phyloP scores from a whole-genome alignment of 306 rosid genomes.

The Crataegus laevigata region DNA sequence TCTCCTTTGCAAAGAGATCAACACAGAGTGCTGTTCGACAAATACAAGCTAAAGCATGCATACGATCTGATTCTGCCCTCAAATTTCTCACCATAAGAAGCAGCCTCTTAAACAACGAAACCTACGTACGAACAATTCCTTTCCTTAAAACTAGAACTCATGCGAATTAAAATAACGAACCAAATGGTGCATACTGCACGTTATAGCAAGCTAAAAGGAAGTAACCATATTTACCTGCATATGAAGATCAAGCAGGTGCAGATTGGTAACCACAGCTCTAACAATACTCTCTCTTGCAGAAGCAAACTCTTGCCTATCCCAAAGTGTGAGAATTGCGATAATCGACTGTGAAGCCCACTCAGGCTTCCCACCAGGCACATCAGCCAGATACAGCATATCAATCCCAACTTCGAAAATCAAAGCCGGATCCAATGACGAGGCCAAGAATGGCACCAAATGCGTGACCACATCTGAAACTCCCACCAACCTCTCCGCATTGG shows the following conservation, averaged over 20 bases:
- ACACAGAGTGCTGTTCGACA: conserved; percentile 99
- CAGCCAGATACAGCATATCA: conserved; percentile 91
- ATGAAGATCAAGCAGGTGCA: conserved; percentile 93
- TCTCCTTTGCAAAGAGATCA: conserved; percentile 96
- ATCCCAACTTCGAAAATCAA: conserved; percentile 92
- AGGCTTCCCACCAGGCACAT: conserved; percentile 96
- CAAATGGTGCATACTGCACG: neutral
- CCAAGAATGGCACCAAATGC: conserved; percentile 88
- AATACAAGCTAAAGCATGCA: conserved; percentile 95
- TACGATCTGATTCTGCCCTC: conserved; percentile 98
- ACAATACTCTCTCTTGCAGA: conserved; percentile 95
- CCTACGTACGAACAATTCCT: conserved; percentile 31
- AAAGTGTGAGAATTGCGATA: conserved; percentile 83
- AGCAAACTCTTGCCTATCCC: conserved; percentile 95
- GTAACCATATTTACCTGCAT: conserved; percentile 64
- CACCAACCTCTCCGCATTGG: conserved; percentile 69
- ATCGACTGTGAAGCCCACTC: conserved; percentile 98
- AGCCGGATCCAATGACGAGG: conserved; percentile 89
- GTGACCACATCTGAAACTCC: conserved; percentile 93
- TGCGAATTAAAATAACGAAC: neutral
- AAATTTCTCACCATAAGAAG: conserved; percentile 94
- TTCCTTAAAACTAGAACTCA: neutral
- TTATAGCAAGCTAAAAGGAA: neutral
- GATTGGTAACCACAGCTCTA: conserved; percentile 92
- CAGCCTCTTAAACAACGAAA: conserved; percentile 87